Evolutionary conservation across 2,329 filamentous ascomycete genomes (phyloP), one percentile per base, ranked within the genome.

Genomic region (Fusarium tjaetaba): DNA sequence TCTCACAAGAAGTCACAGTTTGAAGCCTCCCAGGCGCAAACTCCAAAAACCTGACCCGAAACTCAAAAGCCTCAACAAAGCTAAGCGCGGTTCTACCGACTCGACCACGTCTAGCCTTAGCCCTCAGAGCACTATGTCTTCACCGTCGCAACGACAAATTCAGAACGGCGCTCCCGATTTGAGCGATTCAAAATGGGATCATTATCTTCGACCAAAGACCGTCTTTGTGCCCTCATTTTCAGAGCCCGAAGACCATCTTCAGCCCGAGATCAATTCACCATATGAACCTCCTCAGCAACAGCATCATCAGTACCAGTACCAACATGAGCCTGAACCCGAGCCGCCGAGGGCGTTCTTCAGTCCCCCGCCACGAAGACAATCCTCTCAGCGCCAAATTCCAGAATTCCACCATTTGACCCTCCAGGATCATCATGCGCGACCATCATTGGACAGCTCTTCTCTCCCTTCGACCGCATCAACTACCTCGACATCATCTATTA

Each of bases 381-480:
- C 73, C 42, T 65, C 53, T 38, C 75, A 77, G 26, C 69, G 68
- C 28, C 62, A 73, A 9, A 75, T 78, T 24, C 77, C 77, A 42
- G 77, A 79, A 45, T 77, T 79, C 28, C 72, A 77, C 20, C 77
- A 78, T 58, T 60, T 79, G 22, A 62, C 58, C 16, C 69, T 79
- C 18, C 68, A 75, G 18, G 77, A 78, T 28, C 53, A 62, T 13
- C 32, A 52, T 34, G 36, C 68, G 5, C 68, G 77, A 18, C 75
- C 76, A n/a, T 79, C 77, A 7, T 68, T 78, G 13, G 77, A 79
- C 36, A 77, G 65, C 28, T 73, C 74, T 20, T 76, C 75, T 15
- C 68, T 77, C 13, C 74, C 77, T 22, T 84, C 68, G 71, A 80
- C 39, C 80, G 86, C 71, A 80, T 87, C 67, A 71, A 79, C 61